phyloP scores from a whole-genome alignment of 257 asterid species.

The Nicotiana sylvestris region DNA sequence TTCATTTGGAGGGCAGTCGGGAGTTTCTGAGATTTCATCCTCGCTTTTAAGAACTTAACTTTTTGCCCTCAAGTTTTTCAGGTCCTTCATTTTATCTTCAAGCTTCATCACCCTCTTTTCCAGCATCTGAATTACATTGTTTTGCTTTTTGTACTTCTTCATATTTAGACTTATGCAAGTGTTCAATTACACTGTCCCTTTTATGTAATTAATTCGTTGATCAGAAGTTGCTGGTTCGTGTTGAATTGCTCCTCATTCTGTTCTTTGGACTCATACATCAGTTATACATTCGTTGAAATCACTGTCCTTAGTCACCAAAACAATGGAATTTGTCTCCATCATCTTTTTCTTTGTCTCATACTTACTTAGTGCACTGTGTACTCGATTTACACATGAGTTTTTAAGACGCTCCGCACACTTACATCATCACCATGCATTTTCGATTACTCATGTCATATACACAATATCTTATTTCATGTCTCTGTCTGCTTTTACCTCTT shows the following conservation, averaged over 20 bases:
- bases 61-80: conserved; percentile 20
- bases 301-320: too few relatives aligned
- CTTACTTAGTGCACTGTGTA: too few relatives aligned
- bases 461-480: too few relatives aligned
- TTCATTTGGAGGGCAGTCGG: conserved; percentile 19
- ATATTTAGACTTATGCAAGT: conserved; percentile 42
- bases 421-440: too few relatives aligned
- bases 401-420: too few relatives aligned
- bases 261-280: conserved; percentile 45
- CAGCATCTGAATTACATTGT: background rate
- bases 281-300: too few relatives aligned
- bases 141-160: conserved; percentile 36
- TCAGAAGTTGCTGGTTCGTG: conserved; percentile 46
- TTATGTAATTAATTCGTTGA: conserved; percentile 52
- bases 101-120: conserved; percentile 38
- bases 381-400: too few relatives aligned
- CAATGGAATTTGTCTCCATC: too few relatives aligned
- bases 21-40: conserved; percentile 20
- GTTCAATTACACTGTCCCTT: conserved; percentile 48
- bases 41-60: conserved; percentile 20
- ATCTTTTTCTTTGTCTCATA: too few relatives aligned
- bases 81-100: conserved; percentile 36
- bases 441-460: too few relatives aligned
- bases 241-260: conserved; percentile 32
- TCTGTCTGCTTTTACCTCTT: too few relatives aligned